Base-by-base conservation (phyloP, 352 stramenopile species). In the Phytophthora litchii region DNA sequence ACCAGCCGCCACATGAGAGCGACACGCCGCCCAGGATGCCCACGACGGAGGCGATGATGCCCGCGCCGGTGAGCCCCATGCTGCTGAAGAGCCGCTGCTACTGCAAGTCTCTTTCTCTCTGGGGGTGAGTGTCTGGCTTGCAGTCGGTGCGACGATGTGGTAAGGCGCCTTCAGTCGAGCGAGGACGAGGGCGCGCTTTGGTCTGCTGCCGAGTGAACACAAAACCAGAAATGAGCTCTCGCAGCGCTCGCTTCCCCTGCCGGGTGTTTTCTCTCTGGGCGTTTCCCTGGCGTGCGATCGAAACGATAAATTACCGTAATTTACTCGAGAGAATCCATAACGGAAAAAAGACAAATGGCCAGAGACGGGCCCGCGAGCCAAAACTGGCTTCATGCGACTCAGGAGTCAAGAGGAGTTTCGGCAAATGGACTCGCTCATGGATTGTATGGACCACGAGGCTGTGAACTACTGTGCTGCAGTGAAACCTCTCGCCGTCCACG, bases 1-100 rank as follows among this genome's bases (percentile, higher is more conserved):
- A 95, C 86, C 86, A 95, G 21, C 86, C 86, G 64, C 80, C 86
- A 44, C 91, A 92, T n/a, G 84, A 74, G n/a, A 92, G 72, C 70
- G 83, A 92, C 47, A 95, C 66, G 32, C 86, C 86, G 69, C 86
- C 83, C 23, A 93, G 52, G 66, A 91, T 82, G 60, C 81, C 83
- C 64, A 90, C 78, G 64, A 92, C 79, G 60, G 76, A 78, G 62
- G 82, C 80, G 70, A 93, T 84, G 52, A 93, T 82, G 67, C 80
- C 72, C 50, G 80, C 64, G 54, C 76, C 67, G 40, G 67, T 72
- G 38, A 75, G 67, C 55, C 46, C 45, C 78, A 88, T 88, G 56
- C 27, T 81, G 65, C 46, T 48, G 16, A 44, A 56, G n/a, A 64
- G 50, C 34, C 64, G 41, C 44, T 57, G 21, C 56, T 67, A 48